Base-by-base conservation (phyloP, 176 grass and related monocot species). In the Aegilops longissima region DNA sequence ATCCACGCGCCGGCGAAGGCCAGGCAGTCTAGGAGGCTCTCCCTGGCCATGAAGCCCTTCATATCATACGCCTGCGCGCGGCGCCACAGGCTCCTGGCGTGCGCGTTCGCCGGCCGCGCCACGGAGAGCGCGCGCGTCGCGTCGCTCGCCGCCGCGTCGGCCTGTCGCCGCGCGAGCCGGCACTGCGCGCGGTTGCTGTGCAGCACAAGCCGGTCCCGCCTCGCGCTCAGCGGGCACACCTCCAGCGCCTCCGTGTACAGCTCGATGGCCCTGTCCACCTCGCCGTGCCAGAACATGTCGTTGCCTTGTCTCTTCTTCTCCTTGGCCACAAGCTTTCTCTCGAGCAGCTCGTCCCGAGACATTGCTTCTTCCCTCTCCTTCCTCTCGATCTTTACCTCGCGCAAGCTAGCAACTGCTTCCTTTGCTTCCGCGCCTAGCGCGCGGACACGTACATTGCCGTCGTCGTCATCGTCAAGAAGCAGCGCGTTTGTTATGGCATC, bases 151-250 rank as follows among this genome's bases (percentile, higher is more conserved):
- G 94, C 92, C 23, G 83, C 86, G 77, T 90, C 94, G 9, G 92
- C 81, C 6, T 99, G 85, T 1, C 73, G 66, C 38, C 92, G 64
- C 71, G 87, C 52, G 9, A 99, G 71, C 49, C 73, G 3, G 83
- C 94, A 96, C 72, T 99, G 94, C 11, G 97, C 88, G 9, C 87
- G 92, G 89, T 96, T 99, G 94, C 97, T 96, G 79, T 96, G 81
- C 29, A 99, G 76, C 51, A 94, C 92, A 42, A 96, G 76, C 0
- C 94, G 85, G 9, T 94, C 90, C 38, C 84, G 84, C 56, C 94
- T 90, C 12, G 76, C 67, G 27, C 49, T 85, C 12, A 94, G n/a
- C 0, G 97, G 94, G 64, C 92, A 96, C 36, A 92, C 74, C 12
- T 85, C 90, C 51, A 99, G 33, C 20, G 97, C 94, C 79, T 96